phyloP scores from a whole-genome alignment of 352 stramenopile genomes.

The Phytophthora sp. region DNA sequence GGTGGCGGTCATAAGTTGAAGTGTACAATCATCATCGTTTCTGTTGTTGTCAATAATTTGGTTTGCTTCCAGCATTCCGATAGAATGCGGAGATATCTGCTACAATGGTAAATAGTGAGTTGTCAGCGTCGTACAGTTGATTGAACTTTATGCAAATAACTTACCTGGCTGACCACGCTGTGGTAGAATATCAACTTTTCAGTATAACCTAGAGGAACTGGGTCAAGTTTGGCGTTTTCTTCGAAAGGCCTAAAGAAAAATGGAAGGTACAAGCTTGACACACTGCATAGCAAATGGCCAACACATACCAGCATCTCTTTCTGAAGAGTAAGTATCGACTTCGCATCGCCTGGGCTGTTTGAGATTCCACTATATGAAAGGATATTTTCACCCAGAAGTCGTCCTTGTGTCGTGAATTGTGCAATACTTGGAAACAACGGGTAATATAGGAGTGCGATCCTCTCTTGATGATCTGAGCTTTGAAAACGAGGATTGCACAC shows the following conservation, averaged over 20 bases:
- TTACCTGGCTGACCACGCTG: slow-evolving; percentile 49
- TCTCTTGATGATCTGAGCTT: slow-evolving; percentile 51
- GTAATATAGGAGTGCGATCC: slow-evolving; percentile 68
- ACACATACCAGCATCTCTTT: slow-evolving; percentile 75
- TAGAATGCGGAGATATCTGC: not conserved
- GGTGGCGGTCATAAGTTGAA: too few species aligned
- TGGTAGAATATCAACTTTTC: slow-evolving; percentile 57
- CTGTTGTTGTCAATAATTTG: slow-evolving; percentile 1
- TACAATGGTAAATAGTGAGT: not conserved
- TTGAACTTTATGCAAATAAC: not conserved
- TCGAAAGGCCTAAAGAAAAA: slow-evolving; percentile 48
- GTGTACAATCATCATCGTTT: not conserved
- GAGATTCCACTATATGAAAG: not conserved
- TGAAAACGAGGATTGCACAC: slow-evolving; percentile 59
- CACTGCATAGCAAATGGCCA: slow-evolving; percentile 62
- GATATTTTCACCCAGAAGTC: slow-evolving; percentile 33
- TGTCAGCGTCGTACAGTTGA: not conserved
- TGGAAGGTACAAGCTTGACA: slow-evolving; percentile 48
- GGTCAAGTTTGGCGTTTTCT: not conserved
- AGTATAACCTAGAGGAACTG: slow-evolving; percentile 48
- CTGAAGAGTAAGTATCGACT: slow-evolving; percentile 37
- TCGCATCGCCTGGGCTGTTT: too few species aligned
- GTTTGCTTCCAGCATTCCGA: not conserved
- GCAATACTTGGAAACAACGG: slow-evolving; percentile 52
- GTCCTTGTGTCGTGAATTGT: slow-evolving; percentile 55